Evolutionary conservation across 2,329 filamentous ascomycete species (phyloP).

Genomic region (Colletotrichum endophyticum): DNA sequence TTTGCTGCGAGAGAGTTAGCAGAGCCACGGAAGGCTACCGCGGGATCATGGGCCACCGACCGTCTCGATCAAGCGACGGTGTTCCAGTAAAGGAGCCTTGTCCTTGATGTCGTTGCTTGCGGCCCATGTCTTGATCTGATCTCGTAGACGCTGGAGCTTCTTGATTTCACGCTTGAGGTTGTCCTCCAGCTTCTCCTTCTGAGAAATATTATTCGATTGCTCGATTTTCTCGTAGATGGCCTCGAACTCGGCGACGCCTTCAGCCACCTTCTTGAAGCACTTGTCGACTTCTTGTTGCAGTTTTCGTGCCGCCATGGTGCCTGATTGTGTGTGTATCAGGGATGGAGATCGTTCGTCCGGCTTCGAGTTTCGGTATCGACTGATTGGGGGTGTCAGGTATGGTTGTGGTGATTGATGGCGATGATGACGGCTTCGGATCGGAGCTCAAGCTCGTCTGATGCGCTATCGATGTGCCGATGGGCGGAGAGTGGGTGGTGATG

Average conservation of each 20-base stretch:
- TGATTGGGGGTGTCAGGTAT: not conserved
- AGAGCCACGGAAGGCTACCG: conserved; percentile 16
- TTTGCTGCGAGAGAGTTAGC: conserved; percentile 68
- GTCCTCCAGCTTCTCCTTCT: conserved; percentile 98
- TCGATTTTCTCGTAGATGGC: conserved; percentile 98
- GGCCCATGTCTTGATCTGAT: conserved; percentile 99
- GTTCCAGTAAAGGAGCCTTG: conserved; percentile 92
- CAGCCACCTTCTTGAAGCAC: conserved; percentile 97
- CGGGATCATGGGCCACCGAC: conserved; percentile 56
- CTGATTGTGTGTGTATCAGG: conserved; percentile 11
- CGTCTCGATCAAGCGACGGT: conserved; percentile 96
- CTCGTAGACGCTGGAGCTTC: conserved; percentile 95
- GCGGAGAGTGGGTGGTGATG: not conserved
- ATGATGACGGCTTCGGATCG: not conserved
- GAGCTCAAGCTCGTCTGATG: not conserved
- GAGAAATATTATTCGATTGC: conserved; percentile 86
- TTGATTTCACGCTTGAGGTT: conserved; percentile 99
- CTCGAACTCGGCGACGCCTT: conserved; percentile 92
- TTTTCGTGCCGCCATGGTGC: conserved; percentile 91
- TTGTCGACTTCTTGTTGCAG: conserved; percentile 98
- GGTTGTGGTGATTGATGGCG: not conserved
- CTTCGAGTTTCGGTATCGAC: not conserved
- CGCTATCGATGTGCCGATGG: not conserved
- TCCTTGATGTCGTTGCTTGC: conserved; percentile 99
- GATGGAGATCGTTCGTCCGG: not conserved